Evolutionary conservation across 345 rosid genomes (phyloP), one percentile per base, ranked within the genome.

Genomic region (Gossypioides kirkii): DNA sequence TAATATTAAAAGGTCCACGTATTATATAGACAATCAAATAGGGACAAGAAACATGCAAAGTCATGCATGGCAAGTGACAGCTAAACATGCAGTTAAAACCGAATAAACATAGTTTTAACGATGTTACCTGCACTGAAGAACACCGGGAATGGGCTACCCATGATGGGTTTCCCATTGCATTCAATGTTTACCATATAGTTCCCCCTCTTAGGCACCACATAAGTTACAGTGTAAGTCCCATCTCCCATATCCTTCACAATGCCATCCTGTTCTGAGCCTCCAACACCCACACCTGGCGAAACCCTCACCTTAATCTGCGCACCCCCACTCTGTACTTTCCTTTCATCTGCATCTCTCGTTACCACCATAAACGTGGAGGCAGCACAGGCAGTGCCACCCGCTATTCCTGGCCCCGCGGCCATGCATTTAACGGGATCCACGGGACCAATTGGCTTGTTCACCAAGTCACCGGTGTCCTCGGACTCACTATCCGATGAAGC

Each of bases 91-190:
- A 54, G 17, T 41, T 58, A 22, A 65, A 74, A 52, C 45, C 46
- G 25, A 25, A 45, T 13, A 50, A 4, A 42, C 11, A 22, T 2
- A 66, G 55, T 6, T 18, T 32, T 20, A 73, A 58, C 47, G 47
- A 64, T n/a, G 11, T 55, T 76, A 94, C 99, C 98, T 86, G 89
- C 91, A 76, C 99, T 95, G 82, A 95, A 95, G 86, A 95, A 95
- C 62, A 95, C 99, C 13, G 99, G 99, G 68, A 95, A 95, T 0
- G 98, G 99, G 80, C 96, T 95, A 25, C 98, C 98, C 96, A 86
- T 87, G 6, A 95, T 92, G n/a, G 97, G 80, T 79, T 72, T 86
- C 20, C 91, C 98, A 75, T 95, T 90, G 64, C 97, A 92, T 26
- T 95, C 98, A 78, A 95, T 83, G 73, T 76, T 88, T 45, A 95